Base-by-base conservation (phyloP, 768 basidiomycete genomes). In the Baorangia bicolor region DNA sequence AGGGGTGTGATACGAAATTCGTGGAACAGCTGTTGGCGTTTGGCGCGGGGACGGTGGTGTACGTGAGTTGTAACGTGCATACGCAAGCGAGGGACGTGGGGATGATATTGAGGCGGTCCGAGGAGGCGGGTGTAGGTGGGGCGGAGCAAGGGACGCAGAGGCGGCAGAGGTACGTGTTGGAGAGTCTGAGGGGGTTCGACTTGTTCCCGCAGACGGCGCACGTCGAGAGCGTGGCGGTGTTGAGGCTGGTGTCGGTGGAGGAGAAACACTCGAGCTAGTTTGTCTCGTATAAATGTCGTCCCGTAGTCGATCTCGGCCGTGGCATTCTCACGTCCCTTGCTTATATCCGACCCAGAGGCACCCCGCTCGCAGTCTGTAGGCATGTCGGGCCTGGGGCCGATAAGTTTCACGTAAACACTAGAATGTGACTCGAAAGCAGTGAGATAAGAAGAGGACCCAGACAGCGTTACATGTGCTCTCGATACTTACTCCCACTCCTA, bases 201-300 rank as follows among this genome's bases (percentile, higher is more conserved):
- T 68, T 99, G 51, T 99, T 98, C 76, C 93, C 96, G 9, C 94
- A 98, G 78, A 96, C 94, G 25, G 89, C 91, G 13, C 95, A 98
- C 77, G 92, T 96, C 10, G 94, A 98, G 74, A 83, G 82, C 52
- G 85, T 92, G 13, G 87, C 87, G 7, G 79, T 91, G 28, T 73
- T 92, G 63, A 76, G 83, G 59, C 72, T 86, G 41, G 74, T 72
- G 6, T 59, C 56, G 31, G 23, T 8, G 0, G 45, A 34, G 45
- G 44, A 49, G 6, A 14, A 12, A 23, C 14, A n/a, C 14, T 44
- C 23, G 41, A 38, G 34, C 20, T 42, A 41, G 10, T 28, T n/a
- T 11, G 30, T 11, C 30, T 11, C 10, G 8, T 7, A 9, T 8
- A 11, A 20, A 38, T 38, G 7, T 9, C 3, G 18, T n/a, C n/a